Conservation (phyloP, 2,329 filamentous ascomycete species). For the Fusarium setosum region DNA sequence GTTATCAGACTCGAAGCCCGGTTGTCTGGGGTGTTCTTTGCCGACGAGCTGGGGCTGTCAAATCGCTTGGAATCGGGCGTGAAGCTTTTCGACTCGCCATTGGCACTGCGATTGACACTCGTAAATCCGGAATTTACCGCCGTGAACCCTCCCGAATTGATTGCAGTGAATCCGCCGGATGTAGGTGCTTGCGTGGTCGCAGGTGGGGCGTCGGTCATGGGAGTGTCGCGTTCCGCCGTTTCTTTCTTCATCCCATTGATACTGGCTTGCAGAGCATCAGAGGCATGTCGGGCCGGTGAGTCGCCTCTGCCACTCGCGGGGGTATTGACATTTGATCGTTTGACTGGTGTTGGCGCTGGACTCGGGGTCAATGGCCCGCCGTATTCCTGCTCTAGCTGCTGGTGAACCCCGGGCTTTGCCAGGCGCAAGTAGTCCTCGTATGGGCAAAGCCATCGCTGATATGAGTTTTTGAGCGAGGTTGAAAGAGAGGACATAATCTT, state of each 20-base stretch:
- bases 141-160: slow-evolving; percentile 70
- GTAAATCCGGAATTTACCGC: slow-evolving; percentile 79
- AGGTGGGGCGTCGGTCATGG: slow-evolving; percentile 59
- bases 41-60: slow-evolving; percentile 71
- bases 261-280: slow-evolving; percentile 63
- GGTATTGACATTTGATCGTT: slow-evolving; percentile 70
- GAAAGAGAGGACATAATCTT: slow-evolving; percentile 99
- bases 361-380: slow-evolving; percentile 90
- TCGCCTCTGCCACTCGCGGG: slow-evolving; percentile 69
- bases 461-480: slow-evolving; percentile 97
- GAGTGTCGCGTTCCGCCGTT: slow-evolving; percentile 59
- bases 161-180: slow-evolving; percentile 57
- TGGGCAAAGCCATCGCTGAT: slow-evolving; percentile 94
- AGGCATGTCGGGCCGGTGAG: slow-evolving; percentile 73
- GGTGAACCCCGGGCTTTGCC: slow-evolving; percentile 95
- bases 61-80: slow-evolving; percentile 70
- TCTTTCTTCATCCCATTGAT: slow-evolving; percentile 59
- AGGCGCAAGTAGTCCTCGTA: slow-evolving; percentile 94
- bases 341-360: slow-evolving; percentile 76
- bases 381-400: slow-evolving; percentile 92
- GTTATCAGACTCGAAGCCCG: slow-evolving; percentile 66
- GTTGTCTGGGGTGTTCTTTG: slow-evolving; percentile 74
- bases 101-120: slow-evolving; percentile 68
- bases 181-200: slow-evolving; percentile 46
- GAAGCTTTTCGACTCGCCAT: slow-evolving; percentile 64